phyloP scores from a whole-genome alignment of 495 filamentous ascomycete species.

The Aspergillus ostianus region DNA sequence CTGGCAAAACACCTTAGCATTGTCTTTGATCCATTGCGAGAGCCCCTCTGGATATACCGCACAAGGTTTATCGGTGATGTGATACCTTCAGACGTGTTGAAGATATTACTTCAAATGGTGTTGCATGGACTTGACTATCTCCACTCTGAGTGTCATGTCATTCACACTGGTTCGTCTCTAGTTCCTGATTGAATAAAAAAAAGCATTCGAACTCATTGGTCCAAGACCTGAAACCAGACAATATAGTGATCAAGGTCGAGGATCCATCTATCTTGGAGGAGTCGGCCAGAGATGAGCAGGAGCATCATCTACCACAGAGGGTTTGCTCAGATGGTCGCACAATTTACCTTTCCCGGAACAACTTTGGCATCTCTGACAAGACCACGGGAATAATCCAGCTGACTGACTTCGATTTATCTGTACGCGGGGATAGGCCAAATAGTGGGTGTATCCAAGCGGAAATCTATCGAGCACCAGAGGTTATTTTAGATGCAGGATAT shows the following conservation, averaged over 20 bases:
- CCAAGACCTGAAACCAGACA: conserved; percentile 17
- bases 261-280: conserved; percentile 19
- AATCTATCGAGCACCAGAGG: conserved; percentile 43
- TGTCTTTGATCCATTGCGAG: conserved; percentile 37
- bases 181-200: neutral
- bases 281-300: conserved; percentile 22
- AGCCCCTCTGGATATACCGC: conserved; percentile 21
- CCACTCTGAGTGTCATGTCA: conserved; percentile 82
- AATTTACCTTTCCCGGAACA: conserved; percentile 22
- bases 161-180: conserved; percentile 72
- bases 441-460: conserved; percentile 39
- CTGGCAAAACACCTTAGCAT: conserved; percentile 30
- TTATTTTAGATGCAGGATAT: conserved; percentile 40
- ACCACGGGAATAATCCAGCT: conserved; percentile 17
- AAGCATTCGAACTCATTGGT: conserved; percentile 9
- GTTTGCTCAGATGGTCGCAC: conserved; percentile 15
- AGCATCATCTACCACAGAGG: conserved; percentile 21
- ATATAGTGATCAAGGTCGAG: conserved; percentile 22
- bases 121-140: conserved; percentile 83
- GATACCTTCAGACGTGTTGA: conserved; percentile 70
- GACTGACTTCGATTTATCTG: conserved; percentile 25
- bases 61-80: conserved; percentile 10
- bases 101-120: conserved; percentile 82
- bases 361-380: conserved; percentile 12
- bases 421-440: conserved; percentile 23